phyloP scores from a whole-genome alignment of 495 filamentous ascomycete species.

The Evansstolkia leycettana region DNA sequence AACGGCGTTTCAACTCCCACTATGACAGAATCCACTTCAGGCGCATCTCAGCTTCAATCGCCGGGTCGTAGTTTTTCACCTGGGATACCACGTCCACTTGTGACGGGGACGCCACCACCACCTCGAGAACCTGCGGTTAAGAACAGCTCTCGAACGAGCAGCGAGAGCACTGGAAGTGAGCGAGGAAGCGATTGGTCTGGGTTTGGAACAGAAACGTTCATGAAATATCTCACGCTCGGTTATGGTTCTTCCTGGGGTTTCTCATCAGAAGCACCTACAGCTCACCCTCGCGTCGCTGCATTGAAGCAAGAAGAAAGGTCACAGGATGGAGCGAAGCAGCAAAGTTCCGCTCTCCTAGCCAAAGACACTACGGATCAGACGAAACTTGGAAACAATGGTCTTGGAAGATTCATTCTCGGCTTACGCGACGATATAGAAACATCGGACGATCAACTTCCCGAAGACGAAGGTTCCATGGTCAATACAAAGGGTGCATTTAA shows the following conservation, averaged over 20 bases:
- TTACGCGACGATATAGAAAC: conserved; percentile 50
- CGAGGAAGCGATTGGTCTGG: conserved; percentile 12
- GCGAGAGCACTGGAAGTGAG: conserved; percentile 10
- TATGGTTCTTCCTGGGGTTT: conserved; percentile 48
- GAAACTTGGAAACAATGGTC: conserved; percentile 5
- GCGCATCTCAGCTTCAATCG: conserved; percentile 6
- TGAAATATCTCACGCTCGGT: conserved; percentile 50
- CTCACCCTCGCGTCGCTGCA: conserved; percentile 12
- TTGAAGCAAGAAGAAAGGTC: conserved; percentile 8
- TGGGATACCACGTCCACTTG: conserved; percentile 34
- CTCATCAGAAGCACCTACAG: conserved; percentile 17
- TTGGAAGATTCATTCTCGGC: conserved; percentile 61
- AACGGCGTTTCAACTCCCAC: not conserved
- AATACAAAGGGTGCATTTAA: conserved; percentile 21
- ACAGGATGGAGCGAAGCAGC: conserved; percentile 1
- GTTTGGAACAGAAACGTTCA: conserved; percentile 33
- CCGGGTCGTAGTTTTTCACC: conserved; percentile 21
- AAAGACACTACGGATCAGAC: conserved; percentile 1
- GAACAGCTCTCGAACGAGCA: conserved; percentile 4
- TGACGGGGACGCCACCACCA: conserved; percentile 17
- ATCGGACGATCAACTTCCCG: conserved; percentile 1
- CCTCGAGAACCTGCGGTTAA: conserved; percentile 5
- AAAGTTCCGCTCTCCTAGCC: not conserved
- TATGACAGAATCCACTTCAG: conserved; percentile 1
- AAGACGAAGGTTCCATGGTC: not conserved